Evolutionary conservation across 768 basidiomycete genomes (phyloP), one percentile per base, ranked within the genome.

Genomic region (Crepidotus variabilis): DNA sequence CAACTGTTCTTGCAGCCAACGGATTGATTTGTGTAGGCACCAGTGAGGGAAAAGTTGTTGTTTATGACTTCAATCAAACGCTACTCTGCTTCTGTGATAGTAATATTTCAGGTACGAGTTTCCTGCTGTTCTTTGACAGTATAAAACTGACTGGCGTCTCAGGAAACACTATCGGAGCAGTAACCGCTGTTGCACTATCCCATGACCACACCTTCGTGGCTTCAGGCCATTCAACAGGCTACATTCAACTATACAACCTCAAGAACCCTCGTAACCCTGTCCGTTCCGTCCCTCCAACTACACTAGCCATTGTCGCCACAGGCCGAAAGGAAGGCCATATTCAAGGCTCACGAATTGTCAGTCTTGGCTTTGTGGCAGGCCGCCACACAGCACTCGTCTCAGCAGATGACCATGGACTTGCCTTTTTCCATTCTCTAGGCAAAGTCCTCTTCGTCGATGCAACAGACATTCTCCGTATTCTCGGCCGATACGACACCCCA

Each of bases 361-460:
- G 78, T 65, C 73, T 99, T 45, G 87, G 84, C 24, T 99, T 99
- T 65, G 83, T 98, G 7, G 94, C 92, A 11, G 88, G 87, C 18
- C 81, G 96, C 39, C 96, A 97, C 63, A 98, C 97, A 1, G 94
- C 93, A 4, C 81, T 98, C 50, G 84, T 98, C 39, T 88, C 88
- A 3, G 90, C 92, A 2, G 97, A 98, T 67, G 91, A 96, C 56
- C 74, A 80, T 61, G 97, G 97, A 0, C 79, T 98, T 8, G 92
- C 94, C 0, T 99, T 99, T 71, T 97, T 92, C 67, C 95, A 98
- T 71, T 91, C 89, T 54, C 75, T 99, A 3, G 94, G 97, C 23
- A 95, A 92, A 69, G 87, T 98, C 10, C 78, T 98, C 13, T 97
- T 97, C 61, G 88, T 99, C 6, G 95, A 98, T 47, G 94, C 95